Evolutionary conservation across 495 filamentous ascomycete species (phyloP), one percentile per base, ranked within the genome.

Genomic region (Beverwykella pulmonaria): DNA sequence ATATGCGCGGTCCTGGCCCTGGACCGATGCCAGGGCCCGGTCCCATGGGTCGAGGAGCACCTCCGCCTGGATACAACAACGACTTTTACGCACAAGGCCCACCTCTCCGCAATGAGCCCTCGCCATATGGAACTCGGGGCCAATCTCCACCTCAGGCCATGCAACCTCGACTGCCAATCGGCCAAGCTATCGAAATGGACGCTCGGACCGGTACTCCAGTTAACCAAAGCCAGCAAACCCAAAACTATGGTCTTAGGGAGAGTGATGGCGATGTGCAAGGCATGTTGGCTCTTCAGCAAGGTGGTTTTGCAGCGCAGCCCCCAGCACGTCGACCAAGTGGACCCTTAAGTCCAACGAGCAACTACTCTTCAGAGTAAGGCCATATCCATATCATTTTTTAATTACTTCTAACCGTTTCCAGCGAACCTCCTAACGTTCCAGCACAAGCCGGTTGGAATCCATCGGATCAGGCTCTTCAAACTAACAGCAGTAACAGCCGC

Each of bases 151-250:
- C 67, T 15, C 49, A 47, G 14, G 50, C 64, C 5, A 53, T 70
- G 68, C 71, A 56, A 23, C 57, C 69, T 14, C 70, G 62, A 20
- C 30, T 62, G 15, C 73, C 77, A 17, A 80, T 88, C 22, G 89
- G 88, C n/a, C 89, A 91, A 70, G 90, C 91, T 0, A 83, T 92
- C 53, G 92, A 93, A 74, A 93, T 96, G 91, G 88, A 91, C 79
- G 80, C 90, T 67, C 70, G 81, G 67, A 82, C 81, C 0, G 82
- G 82, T n/a, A 83, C 78, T 26, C 77, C 82, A 23, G 75, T 46
- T 1, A 65, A 60, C 32, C 41, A 17, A 23, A 30, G 52, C 29
- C 63, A 61, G 20, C 41, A 17, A 23, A 30, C 39, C 29, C 63
- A 61, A 17, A 70, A 68, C 32, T 77, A 73, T 44, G 78, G 78